Conservation (phyloP, 2,329 filamentous ascomycete genomes). For the Zopfia rhizophila region DNA sequence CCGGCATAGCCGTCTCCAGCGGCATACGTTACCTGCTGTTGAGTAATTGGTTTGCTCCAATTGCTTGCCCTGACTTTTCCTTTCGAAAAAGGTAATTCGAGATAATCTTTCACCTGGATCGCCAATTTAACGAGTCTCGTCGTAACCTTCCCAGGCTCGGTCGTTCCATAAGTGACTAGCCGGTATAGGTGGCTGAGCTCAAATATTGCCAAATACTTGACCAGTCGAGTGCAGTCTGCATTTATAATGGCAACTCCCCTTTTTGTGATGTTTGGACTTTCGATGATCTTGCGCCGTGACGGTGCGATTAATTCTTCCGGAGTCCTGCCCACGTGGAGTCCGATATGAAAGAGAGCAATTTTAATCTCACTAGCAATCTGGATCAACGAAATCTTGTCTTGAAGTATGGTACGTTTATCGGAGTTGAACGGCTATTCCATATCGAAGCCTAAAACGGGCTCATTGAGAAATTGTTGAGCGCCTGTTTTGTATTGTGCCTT, state of each 20-base stretch:
- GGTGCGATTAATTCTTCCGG: slow-evolving; percentile 72
- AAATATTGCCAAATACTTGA: slow-evolving; percentile 76
- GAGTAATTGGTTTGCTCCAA: slow-evolving; percentile 73
- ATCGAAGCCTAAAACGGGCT: slow-evolving; percentile 85
- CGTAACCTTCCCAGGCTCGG: slow-evolving; percentile 52
- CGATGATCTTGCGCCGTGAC: slow-evolving; percentile 76
- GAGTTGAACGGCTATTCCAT: slow-evolving; percentile 79
- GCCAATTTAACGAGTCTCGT: slow-evolving; percentile 71
- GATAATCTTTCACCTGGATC: slow-evolving; percentile 73
- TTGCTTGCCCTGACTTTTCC: slow-evolving; percentile 79
- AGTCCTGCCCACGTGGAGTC: slow-evolving; percentile 60
- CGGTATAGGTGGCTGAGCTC: slow-evolving; percentile 87
- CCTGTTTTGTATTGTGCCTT: slow-evolving; percentile 74
- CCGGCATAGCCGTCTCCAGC: slow-evolving; percentile 89
- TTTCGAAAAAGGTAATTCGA: slow-evolving; percentile 81
- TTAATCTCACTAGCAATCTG: slow-evolving; percentile 82
- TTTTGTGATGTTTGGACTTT: slow-evolving; percentile 76
- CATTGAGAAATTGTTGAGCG: slow-evolving; percentile 71
- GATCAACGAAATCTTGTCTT: slow-evolving; percentile 80
- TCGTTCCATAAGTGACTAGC: slow-evolving; percentile 73
- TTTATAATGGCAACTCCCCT: slow-evolving; percentile 76
- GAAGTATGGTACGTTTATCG: slow-evolving; percentile 60
- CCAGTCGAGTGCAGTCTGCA: slow-evolving; percentile 72
- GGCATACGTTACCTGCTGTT: slow-evolving; percentile 76
- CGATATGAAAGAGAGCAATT: slow-evolving; percentile 84